Evolutionary conservation across 1,139 yeast species (phyloP).

Genomic region (Meyerozyma elateridarum): DNA sequence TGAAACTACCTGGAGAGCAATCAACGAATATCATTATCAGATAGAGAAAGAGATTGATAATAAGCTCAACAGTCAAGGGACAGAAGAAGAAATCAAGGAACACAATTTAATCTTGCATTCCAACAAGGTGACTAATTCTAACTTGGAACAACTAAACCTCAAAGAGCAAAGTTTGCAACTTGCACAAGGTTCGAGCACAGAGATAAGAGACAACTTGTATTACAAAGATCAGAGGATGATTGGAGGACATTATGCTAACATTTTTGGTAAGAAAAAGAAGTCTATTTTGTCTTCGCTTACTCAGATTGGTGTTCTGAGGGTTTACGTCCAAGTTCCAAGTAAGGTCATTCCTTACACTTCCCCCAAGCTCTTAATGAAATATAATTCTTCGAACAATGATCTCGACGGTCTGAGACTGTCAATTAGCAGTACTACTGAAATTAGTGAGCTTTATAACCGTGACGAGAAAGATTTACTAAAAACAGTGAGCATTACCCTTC

Average conservation of each 20-base stretch:
- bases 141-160: slow-evolving; percentile 7
- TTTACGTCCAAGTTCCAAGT: slow-evolving; percentile 32
- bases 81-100: slow-evolving; percentile 26
- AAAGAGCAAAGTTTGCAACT: slow-evolving; percentile 10
- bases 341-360: slow-evolving; percentile 35
- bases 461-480: slow-evolving; percentile 19
- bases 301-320: slow-evolving; percentile 32
- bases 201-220: slow-evolving; percentile 10
- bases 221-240: slow-evolving; percentile 26
- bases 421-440: slow-evolving; percentile 13
- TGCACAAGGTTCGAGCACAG: too few relatives aligned
- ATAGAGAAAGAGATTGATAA: slow-evolving; percentile 38
- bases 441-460: slow-evolving; percentile 31
- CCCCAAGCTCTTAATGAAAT: slow-evolving; percentile 35
- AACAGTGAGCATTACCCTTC: slow-evolving; percentile 24
- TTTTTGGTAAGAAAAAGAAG: slow-evolving; percentile 38
- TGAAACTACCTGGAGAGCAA: slow-evolving; percentile 31
- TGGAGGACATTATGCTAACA: slow-evolving; percentile 20
- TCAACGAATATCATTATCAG: slow-evolving; percentile 23
- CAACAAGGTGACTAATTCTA: slow-evolving; percentile 4
- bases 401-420: not conserved
- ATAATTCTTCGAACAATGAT: slow-evolving; percentile 18
- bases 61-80: slow-evolving; percentile 25
- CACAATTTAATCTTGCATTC: slow-evolving; percentile 24
- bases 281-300: slow-evolving; percentile 31